A percentile compares a stretch with the other conserved stretches of the same genome.
Evolutionary conservation across 2,329 filamentous ascomycete genomes (phyloP).

Genomic region (Juglanconis oblonga): DNA sequence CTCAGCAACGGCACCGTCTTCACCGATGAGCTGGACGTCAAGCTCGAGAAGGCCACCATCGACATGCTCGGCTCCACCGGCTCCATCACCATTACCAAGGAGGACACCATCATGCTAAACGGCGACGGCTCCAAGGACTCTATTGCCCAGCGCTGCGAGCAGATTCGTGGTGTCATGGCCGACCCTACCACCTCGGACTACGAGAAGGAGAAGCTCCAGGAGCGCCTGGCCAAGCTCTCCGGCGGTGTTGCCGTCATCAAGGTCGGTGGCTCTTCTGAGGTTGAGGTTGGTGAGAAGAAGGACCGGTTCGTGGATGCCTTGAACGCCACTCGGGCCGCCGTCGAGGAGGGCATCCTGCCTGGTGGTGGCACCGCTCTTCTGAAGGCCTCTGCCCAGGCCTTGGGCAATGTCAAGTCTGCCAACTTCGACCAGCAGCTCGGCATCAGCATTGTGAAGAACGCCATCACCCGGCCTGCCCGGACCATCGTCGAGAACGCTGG

Average conservation of each 20-base stretch:
- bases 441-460: constrained; percentile 95
- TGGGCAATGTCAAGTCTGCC: constrained; percentile 75
- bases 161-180: constrained; percentile 95
- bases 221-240: constrained; percentile 98
- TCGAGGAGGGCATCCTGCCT: constrained; percentile 98
- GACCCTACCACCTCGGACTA: constrained; percentile 96
- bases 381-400: constrained; percentile 90
- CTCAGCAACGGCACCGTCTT: constrained; percentile 98
- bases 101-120: constrained; percentile 98
- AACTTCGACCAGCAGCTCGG: constrained; percentile 99
- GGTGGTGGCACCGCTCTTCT: constrained; percentile 97
- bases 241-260: constrained; percentile 99
- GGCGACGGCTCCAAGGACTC: constrained; percentile 92
- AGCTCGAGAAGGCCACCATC: constrained; percentile 95
- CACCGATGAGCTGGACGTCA: constrained; percentile 96
- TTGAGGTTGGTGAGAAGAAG: constrained; percentile 99
- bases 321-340: constrained; percentile 95
- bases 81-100: constrained; percentile 99
- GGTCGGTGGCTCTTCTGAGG: constrained; percentile 95
- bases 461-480: constrained; percentile 91
- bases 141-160: constrained; percentile 94
- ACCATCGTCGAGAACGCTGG: constrained; percentile 98
- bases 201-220: constrained; percentile 99
- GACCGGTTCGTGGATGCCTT: constrained; percentile 98
- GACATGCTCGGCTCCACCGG: constrained; percentile 97